These are phyloP conservation scores for Cryphonectria naterciae DNA, from an alignment of 2,329 filamentous ascomycete species.

Conservation along the genomic window DNA sequence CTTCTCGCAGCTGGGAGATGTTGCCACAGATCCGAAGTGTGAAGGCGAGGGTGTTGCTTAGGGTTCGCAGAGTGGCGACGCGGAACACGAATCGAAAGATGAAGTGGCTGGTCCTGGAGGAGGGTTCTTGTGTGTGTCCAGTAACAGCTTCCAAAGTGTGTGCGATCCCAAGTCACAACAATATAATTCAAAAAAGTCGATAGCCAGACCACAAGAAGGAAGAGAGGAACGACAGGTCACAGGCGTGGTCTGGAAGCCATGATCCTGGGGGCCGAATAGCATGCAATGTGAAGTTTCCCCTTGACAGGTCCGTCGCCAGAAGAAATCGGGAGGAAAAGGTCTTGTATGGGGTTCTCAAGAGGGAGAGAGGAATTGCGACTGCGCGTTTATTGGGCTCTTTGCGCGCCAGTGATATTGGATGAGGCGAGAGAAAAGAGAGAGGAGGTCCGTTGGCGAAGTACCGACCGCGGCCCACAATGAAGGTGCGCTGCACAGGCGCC, in stretches of 20 bases:
- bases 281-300: background rate
- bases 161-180: background rate
- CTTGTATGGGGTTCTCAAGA: background rate
- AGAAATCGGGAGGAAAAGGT: background rate
- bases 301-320: background rate
- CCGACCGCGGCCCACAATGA: constrained; percentile 22
- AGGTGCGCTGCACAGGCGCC: background rate
- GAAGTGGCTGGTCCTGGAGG: background rate
- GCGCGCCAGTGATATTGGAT: background rate
- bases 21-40: background rate
- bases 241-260: constrained; percentile 28
- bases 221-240: constrained; percentile 20
- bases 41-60: background rate
- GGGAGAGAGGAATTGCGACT: background rate
- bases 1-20: background rate
- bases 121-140: constrained; percentile 1
- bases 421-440: background rate
- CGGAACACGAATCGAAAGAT: background rate
- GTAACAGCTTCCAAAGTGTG: constrained; percentile 11
- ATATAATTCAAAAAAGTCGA: background rate
- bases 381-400: background rate
- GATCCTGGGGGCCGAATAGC: constrained; percentile 4
- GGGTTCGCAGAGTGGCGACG: background rate
- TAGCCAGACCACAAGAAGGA: constrained; percentile 13
- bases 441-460: constrained; percentile 18